Evolutionary conservation across 2,329 filamentous ascomycete genomes (phyloP), one percentile per base, ranked within the genome.

Genomic region (Aplosporella prunicola): DNA sequence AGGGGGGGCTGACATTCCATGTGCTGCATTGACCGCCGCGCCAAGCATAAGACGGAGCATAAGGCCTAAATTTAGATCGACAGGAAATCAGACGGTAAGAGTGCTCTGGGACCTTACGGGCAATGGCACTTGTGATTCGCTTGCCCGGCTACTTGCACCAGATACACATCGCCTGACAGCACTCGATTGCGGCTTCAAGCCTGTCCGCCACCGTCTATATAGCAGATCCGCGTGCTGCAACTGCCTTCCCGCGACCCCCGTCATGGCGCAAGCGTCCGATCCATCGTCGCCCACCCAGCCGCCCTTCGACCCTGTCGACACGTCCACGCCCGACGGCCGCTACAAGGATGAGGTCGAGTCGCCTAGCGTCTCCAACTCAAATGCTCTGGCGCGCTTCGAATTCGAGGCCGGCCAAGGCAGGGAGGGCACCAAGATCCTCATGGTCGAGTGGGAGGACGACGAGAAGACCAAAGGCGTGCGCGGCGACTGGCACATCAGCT

Each of bases 381-480:
- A 71, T 40, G 80, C 80, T n/a, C 68, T 86, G 30, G 81, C 85
- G 30, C 79, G 87, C 42, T 94, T 93, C 61, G 87, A 94, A 57
- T 93, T 93, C 55, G 82, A 88, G 60, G 69, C 75, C 1, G 80
- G 78, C 23, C 75, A 74, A 56, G 81, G 77, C 33, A 84, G 85
- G 51, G 81, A 88, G 46, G 86, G 86, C 26, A 93, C 85, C 45
- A 94, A 93, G 66, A 80, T 94, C 45, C 66, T 94, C 49, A 91
- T 94, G 85, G 80, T 93, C 25, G 86, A 94, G 58, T 94, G 87
- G 87, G 78, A 84, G 55, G 75, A 80, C 35, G 71, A 73, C 46
- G 64, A 70, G 42, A 58, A 63, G 27, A 68, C 63, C 3, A 60
- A 64, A 35, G 60, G 61, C 9, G 46, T 68, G 11, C 53, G 51